Evolutionary conservation across 78 protist genomes (phyloP), one percentile per base, ranked within the genome.

Genomic region (Blattamonas nauphoetae): DNA sequence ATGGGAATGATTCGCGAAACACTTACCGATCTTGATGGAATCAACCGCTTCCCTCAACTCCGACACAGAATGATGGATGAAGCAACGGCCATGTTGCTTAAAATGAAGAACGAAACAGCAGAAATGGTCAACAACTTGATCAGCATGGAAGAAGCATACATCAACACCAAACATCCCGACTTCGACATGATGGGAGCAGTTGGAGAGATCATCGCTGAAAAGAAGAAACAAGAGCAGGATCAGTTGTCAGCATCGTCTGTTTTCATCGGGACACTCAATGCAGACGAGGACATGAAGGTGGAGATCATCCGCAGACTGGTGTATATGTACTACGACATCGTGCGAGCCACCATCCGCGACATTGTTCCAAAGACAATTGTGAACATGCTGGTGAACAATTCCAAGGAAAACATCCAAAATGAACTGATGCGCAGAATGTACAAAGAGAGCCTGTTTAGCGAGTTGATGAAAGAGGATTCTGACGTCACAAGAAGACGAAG

Each of bases 131-230:
- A 11, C 45, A 55, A 84, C 55, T 42, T 11, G 4, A 84, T 84
- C 55, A 42, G 38, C n/a, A 32, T 38, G 35, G 88, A 86, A 4
- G 33, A 45, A 3, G 1, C 88, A 34, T 86, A 86, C 81, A 86
- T 86, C 63, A 86, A 86, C 88, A 86, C 88, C 3, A 5, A 2
- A 1, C 88, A 86, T 38, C 88, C 88, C 63, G 81, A 86, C 45
- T 86, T 86, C 78, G 11, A 5, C 83, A 32, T 32, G 43, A 41
- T 21, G 42, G 84, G n/a, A 34, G 2, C 45, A 43, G 79, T 29
- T 32, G 41, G 4, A 41, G 77, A 34, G 78, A 82, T 1, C 21
- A 79, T 0, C 46, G 41, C 42, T 2, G 43, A 0, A 3, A n/a
- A n/a, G 90, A 45, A 3, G n/a, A n/a, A n/a, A n/a, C n/a, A n/a